phyloP scores from a whole-genome alignment of 2,329 filamentous ascomycete species.

The Scopulariopsis brevicaulis region DNA sequence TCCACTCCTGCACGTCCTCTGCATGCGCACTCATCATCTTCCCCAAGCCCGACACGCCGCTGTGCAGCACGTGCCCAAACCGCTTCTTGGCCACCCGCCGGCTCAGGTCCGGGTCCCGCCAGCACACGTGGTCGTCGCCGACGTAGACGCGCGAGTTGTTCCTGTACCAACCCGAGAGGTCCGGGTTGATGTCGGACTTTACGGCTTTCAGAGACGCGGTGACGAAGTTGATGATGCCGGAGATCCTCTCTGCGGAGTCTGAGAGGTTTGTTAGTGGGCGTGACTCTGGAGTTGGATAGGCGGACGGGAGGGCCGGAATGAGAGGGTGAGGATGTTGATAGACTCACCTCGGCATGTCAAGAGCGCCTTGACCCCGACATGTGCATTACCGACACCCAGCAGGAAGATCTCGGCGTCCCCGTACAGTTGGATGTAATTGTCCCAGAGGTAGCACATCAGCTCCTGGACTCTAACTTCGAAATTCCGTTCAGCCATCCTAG shows the following conservation, averaged over 20 bases:
- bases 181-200: slow-evolving; percentile 65
- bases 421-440: slow-evolving; percentile 84
- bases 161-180: slow-evolving; percentile 72
- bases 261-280: neutral
- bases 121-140: slow-evolving; percentile 62
- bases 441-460: slow-evolving; percentile 81
- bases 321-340: neutral
- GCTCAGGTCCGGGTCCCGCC: slow-evolving; percentile 50
- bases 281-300: neutral
- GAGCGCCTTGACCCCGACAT: slow-evolving; percentile 70
- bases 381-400: slow-evolving; percentile 82
- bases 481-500: slow-evolving; percentile 29
- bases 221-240: slow-evolving; percentile 72
- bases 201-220: slow-evolving; percentile 66
- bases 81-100: slow-evolving; percentile 48
- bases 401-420: slow-evolving; percentile 67
- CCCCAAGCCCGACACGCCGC: slow-evolving; percentile 33
- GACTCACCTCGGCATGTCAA: slow-evolving; percentile 61
- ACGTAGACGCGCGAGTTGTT: slow-evolving; percentile 73
- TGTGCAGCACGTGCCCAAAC: slow-evolving; percentile 46
- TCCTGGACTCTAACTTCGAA: slow-evolving; percentile 55
- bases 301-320: neutral
- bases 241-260: slow-evolving; percentile 57
- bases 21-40: slow-evolving; percentile 47
- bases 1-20: slow-evolving; percentile 38